Conservation (phyloP, 2,329 filamentous ascomycete genomes). For the Ceratocystis cacaofunesta region DNA sequence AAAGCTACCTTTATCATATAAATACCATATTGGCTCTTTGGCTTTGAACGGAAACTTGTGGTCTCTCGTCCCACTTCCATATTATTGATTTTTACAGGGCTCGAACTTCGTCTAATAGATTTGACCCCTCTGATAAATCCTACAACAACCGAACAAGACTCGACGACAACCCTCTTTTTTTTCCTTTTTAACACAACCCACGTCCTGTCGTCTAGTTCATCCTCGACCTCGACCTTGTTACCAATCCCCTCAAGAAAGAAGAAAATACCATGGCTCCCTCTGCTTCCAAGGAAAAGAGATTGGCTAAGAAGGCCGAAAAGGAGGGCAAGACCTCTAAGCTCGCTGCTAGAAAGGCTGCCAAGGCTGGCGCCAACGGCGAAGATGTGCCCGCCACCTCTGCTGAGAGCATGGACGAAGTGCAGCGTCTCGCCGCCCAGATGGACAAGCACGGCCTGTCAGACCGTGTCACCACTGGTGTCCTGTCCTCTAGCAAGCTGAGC, state of each 20-base stretch:
- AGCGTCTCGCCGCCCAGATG: slow-evolving; percentile 81
- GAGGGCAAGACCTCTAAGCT: slow-evolving; percentile 65
- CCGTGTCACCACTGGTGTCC: slow-evolving; percentile 92
- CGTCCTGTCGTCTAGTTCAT: slow-evolving; percentile 13
- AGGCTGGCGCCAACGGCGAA: slow-evolving; percentile 52
- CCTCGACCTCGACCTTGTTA: slow-evolving; percentile 17
- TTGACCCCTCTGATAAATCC: slow-evolving; percentile 12
- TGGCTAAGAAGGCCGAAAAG: slow-evolving; percentile 55
- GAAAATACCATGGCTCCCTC: slow-evolving; percentile 44
- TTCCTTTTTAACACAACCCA: slow-evolving; percentile 16
- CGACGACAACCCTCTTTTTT: slow-evolving; percentile 8
- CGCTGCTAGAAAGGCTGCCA: slow-evolving; percentile 50
- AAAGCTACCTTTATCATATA: background rate
- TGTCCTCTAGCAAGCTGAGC: slow-evolving; percentile 69
- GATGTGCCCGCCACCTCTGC: slow-evolving; percentile 55
- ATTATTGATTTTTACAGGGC: slow-evolving; percentile 10
- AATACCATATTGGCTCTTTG: background rate
- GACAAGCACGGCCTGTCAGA: slow-evolving; percentile 94
- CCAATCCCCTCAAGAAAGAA: slow-evolving; percentile 1
- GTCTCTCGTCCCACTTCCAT: slow-evolving; percentile 11
- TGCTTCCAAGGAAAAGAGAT: slow-evolving; percentile 55
- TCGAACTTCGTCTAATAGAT: slow-evolving; percentile 12
- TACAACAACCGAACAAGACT: slow-evolving; percentile 5
- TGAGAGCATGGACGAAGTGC: slow-evolving; percentile 64
- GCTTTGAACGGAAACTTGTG: slow-evolving; percentile 1